Percentiles rank a stretch among this genome's conserved stretches.
Conservation (phyloP, 331 rosid species). For the Erythrophleum ivorense region DNA sequence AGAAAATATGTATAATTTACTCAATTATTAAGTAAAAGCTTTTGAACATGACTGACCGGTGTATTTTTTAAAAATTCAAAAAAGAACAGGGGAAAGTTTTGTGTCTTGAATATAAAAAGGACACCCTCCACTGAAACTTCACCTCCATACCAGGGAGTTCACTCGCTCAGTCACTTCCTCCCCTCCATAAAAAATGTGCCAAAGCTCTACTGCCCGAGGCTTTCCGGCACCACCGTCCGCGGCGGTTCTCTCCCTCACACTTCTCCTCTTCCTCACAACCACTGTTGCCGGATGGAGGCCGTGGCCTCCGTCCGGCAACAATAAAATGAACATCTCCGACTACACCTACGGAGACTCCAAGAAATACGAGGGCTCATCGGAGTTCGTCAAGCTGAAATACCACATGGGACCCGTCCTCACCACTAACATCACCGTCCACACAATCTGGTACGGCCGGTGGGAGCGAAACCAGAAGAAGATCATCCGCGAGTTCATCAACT, state of each 20-base stretch:
- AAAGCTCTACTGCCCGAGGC: slow-evolving; percentile 6
- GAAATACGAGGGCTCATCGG: slow-evolving; percentile 94
- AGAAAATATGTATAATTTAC: too few species aligned
- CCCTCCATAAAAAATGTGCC: slow-evolving; percentile 41
- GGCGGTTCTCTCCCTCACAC: slow-evolving; percentile 30
- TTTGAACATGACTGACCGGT: not conserved
- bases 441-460: slow-evolving; percentile 98
- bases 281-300: slow-evolving; percentile 64
- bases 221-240: slow-evolving; percentile 34
- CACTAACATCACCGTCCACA: slow-evolving; percentile 78
- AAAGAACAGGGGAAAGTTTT: not conserved
- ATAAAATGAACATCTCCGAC: slow-evolving; percentile 47
- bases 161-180: slow-evolving; percentile 24
- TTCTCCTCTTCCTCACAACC: slow-evolving; percentile 41
- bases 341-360: slow-evolving; percentile 61
- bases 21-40: not conserved
- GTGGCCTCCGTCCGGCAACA: slow-evolving; percentile 55
- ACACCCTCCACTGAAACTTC: slow-evolving; percentile 30
- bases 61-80: not conserved
- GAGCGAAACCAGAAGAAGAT: slow-evolving; percentile 72
- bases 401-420: slow-evolving; percentile 99
- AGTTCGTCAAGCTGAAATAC: slow-evolving; percentile 82
- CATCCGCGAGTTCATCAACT: slow-evolving; percentile 90
- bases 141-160: slow-evolving; percentile 14
- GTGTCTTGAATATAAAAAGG: slow-evolving; percentile 40